Evolutionary conservation across 2,329 filamentous ascomycete genomes (phyloP).

Genomic region (Cytospora mali): DNA sequence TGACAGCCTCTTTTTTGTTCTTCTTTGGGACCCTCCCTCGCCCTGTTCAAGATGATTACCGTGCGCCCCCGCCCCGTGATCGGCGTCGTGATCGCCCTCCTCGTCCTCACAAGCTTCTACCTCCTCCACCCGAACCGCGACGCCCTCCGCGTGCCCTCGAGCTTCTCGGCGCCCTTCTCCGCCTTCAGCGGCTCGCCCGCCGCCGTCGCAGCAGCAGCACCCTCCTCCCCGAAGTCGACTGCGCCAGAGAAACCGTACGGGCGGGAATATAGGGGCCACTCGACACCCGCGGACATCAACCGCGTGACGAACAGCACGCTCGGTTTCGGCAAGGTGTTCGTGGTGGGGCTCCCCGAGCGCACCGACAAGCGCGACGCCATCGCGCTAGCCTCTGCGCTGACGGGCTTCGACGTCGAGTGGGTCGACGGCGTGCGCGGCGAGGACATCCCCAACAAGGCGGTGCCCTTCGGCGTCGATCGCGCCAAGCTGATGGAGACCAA

Average conservation of each 20-base stretch:
- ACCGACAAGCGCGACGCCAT: conserved; percentile 56
- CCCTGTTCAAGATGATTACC: conserved; percentile 22
- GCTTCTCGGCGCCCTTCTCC: conserved; percentile 19
- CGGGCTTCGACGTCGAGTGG: conserved; percentile 48
- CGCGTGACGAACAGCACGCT: conserved; percentile 34
- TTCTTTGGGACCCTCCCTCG: neutral
- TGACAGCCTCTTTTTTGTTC: no score
- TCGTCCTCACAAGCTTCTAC: conserved; percentile 20
- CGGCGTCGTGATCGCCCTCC: conserved; percentile 1
- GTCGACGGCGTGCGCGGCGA: conserved; percentile 48
- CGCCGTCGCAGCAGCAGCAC: neutral
- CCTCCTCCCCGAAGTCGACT: neutral
- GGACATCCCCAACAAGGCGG: conserved; percentile 41
- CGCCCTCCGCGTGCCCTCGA: conserved; percentile 12
- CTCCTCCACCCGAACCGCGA: conserved; percentile 17
- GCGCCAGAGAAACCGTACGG: conserved; percentile 22
- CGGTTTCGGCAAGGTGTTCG: conserved; percentile 42
- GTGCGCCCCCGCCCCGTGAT: conserved; percentile 19
- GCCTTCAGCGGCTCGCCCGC: conserved; percentile 6
- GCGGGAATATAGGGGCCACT: conserved; percentile 29
- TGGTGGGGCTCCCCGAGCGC: conserved; percentile 53
- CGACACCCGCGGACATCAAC: conserved; percentile 30
- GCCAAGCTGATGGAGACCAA: conserved; percentile 38
- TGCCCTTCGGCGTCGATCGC: conserved; percentile 39
- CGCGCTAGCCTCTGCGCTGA: conserved; percentile 49